A percentile compares a stretch with the other conserved stretches of the same genome.
phyloP scores from a whole-genome alignment of 768 basidiomycete species.

The Roridomyces roridus region DNA sequence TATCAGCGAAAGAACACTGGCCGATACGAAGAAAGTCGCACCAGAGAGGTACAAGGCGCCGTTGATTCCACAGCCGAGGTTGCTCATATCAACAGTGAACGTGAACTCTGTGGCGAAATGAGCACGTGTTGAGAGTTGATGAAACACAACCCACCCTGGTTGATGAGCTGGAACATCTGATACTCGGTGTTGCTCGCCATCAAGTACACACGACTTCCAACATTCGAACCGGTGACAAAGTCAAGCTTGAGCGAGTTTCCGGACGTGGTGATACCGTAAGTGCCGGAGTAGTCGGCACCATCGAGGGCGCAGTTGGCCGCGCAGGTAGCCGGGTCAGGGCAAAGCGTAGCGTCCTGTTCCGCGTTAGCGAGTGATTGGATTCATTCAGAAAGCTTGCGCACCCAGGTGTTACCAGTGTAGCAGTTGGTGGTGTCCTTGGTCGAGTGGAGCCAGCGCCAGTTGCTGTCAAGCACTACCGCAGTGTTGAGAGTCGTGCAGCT shows the following conservation, averaged over 20 bases:
- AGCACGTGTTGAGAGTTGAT: too few relatives aligned
- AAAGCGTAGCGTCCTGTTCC: constrained; percentile 55
- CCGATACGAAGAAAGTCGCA: too few relatives aligned
- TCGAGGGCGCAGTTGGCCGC: constrained; percentile 49
- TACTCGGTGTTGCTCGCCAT: constrained; percentile 51
- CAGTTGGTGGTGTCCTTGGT: constrained; percentile 44
- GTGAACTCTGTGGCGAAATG: constrained; percentile 39
- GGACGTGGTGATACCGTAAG: constrained; percentile 56
- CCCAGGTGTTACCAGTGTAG: constrained; percentile 64
- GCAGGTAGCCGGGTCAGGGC: constrained; percentile 54
- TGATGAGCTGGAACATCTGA: constrained; percentile 49
- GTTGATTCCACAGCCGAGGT: constrained; percentile 52
- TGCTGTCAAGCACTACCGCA: constrained; percentile 55
- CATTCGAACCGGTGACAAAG: constrained; percentile 50
- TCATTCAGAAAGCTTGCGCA: too few relatives aligned
- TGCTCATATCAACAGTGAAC: constrained; percentile 50
- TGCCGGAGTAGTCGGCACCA: constrained; percentile 53
- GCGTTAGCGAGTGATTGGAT: too few relatives aligned
- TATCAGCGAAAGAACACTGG: too few relatives aligned
- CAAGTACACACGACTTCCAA: constrained; percentile 55
- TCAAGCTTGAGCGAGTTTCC: constrained; percentile 53
- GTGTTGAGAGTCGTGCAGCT: constrained; percentile 42
- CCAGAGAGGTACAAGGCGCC: constrained; percentile 49
- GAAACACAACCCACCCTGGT: constrained; percentile 39
- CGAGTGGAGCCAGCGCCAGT: constrained; percentile 57